These are phyloP conservation scores for Trichocomaceae sp. DNA, from an alignment of 2,329 filamentous ascomycete genomes.

Conservation along the genomic window DNA sequence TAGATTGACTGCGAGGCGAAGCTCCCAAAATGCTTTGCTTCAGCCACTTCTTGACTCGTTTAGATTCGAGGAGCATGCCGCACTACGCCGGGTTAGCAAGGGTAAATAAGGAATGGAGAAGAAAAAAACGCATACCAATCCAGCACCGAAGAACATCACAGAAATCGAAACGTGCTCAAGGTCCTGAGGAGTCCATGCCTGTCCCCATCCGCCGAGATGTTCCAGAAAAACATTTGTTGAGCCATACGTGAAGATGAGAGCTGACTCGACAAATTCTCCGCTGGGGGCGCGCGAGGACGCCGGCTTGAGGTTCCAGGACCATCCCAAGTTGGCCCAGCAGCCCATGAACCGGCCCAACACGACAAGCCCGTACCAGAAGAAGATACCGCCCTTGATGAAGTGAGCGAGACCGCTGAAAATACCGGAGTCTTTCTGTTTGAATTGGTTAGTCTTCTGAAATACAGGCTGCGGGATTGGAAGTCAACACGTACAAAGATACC, in stretches of 20 bases:
- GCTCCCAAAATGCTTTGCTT: constrained; percentile 44
- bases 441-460: constrained; percentile 3
- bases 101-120: neutral
- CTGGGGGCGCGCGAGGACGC: constrained; percentile 61
- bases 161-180: constrained; percentile 91
- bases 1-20: constrained; percentile 25
- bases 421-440: constrained; percentile 53
- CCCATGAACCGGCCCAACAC: constrained; percentile 87
- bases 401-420: constrained; percentile 86
- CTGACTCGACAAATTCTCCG: constrained; percentile 83
- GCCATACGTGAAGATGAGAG: constrained; percentile 85
- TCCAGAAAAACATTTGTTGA: constrained; percentile 87
- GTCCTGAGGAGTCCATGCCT: constrained; percentile 68
- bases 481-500: constrained; percentile 69
- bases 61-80: constrained; percentile 80
- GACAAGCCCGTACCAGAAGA: constrained; percentile 86
- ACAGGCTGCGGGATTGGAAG: neutral
- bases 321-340: constrained; percentile 82
- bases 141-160: constrained; percentile 87
- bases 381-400: constrained; percentile 89
- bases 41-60: constrained; percentile 53
- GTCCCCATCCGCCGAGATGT: constrained; percentile 68
- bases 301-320: constrained; percentile 90
- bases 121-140: constrained; percentile 52
- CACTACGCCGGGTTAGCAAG: constrained; percentile 41